Base-by-base conservation (phyloP, 805 yeast genomes). In the Cyberlindnera maclurae region DNA sequence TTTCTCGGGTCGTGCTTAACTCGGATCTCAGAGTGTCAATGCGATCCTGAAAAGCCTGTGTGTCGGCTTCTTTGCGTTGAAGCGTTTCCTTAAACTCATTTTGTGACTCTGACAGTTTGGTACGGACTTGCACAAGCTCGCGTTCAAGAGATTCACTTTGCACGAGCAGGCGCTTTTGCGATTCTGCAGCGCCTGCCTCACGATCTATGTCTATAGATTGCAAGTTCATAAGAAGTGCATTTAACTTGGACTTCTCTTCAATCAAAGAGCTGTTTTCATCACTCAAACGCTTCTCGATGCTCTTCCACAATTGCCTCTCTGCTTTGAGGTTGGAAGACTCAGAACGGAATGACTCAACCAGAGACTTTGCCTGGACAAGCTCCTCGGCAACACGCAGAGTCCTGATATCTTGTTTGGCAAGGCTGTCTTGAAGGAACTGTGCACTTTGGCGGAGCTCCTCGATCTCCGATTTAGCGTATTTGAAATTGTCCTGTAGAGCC, bases 131-230 rank as follows among this genome's bases (percentile, higher is more conserved):
- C 12, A 68, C 63, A 32, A 75, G 46, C 35, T 76, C 77, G 26
- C 44, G 41, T 45, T 77, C 75, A 22, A 79, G 62, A 17, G 70
- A 57, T 33, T 70, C 72, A 10, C 78, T 60, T 35, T 75, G 77
- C 17, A 64, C 58, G 8, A 68, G 52, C 37, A 77, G 66, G 31
- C 80, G 64, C 12, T 64, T 58, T 15, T 77, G 67, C 4, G 79
- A 52, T 29, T 76, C 79, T 15, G 62, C 54, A 34, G 72, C 66
- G 5, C 74, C 62, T 1, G 59, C 47, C 36, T 80, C 82, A 38
- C 88, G 68, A 52, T 84, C 89, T 37, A 67, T 67, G 40, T 77
- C 75, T 29, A 76, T 53, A 2, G 76, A 52, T 57, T 84, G 90
- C 33, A 85, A 60, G 49, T 72, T 80, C 7, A 71, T 57, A 9